Evolutionary conservation across 306 rosid genomes (phyloP).

Genomic region (Nissolia schottii): DNA sequence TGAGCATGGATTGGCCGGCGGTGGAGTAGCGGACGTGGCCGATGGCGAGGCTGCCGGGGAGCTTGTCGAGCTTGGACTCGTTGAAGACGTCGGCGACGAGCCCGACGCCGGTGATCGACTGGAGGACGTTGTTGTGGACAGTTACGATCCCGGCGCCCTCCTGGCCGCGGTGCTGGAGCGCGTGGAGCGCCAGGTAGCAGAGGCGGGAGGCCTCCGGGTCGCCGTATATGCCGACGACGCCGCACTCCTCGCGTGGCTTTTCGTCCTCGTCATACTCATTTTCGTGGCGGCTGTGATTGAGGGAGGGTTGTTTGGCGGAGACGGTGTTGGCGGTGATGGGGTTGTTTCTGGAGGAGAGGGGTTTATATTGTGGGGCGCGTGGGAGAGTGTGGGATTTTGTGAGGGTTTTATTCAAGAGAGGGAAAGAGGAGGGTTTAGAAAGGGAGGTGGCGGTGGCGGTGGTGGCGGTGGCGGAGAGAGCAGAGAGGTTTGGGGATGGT

Average conservation of each 20-base stretch:
- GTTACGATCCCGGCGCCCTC: constrained; percentile 94
- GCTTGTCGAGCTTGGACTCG: constrained; percentile 68
- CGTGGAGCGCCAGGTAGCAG: constrained; percentile 78
- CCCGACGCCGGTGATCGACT: constrained; percentile 79
- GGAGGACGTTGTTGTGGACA: constrained; percentile 57
- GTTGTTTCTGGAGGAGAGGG: constrained; percentile 14
- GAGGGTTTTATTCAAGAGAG: constrained; percentile 32
- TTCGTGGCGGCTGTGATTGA: background rate
- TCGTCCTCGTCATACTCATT: constrained; percentile 39
- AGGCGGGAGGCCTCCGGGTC: constrained; percentile 90
- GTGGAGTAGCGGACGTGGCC: constrained; percentile 95
- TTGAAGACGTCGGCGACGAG: constrained; percentile 85
- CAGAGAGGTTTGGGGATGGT: constrained; percentile 17
- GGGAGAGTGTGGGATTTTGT: constrained; percentile 20
- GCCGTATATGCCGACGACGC: constrained; percentile 90
- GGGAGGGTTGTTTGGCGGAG: constrained; percentile 27
- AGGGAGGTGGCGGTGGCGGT: constrained; percentile 23
- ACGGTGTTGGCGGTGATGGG: constrained; percentile 44
- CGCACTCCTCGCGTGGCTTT: constrained; percentile 96
- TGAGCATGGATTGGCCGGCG: constrained; percentile 84
- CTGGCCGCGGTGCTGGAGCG: constrained; percentile 96
- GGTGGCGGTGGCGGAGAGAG: constrained; percentile 28
- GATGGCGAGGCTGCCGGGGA: constrained; percentile 68
- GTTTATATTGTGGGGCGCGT: constrained; percentile 9
- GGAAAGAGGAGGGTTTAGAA: constrained; percentile 26